Evolutionary conservation across 495 filamentous ascomycete genomes (phyloP), one percentile per base, ranked within the genome.

Genomic region (Aspergillus campestris): DNA sequence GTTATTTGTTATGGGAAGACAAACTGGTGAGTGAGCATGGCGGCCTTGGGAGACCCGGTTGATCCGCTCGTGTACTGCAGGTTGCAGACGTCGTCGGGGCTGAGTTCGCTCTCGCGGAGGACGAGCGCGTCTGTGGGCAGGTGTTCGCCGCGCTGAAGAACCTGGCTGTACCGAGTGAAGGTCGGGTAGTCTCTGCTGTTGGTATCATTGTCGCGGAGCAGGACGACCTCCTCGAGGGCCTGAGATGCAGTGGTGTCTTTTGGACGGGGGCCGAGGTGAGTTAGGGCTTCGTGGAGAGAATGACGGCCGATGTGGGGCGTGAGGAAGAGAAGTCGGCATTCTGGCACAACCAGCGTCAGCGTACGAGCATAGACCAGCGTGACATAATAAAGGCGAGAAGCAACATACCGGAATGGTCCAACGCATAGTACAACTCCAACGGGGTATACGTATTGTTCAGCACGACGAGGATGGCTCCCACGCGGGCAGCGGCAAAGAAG

Each of bases 361-460:
- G 37, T 29, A 40, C 45, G 30, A 47, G 31, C 30, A 45, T 45
- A 4, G 18, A 24, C 4, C 15, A 31, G 32, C 8, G 28, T 48
- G 7, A 32, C n/a, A 29, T 18, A 44, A 30, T 34, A n/a, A 42
- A 27, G 30, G 28, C 12, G 15, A 42, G 9, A 18, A 18, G n/a
- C 3, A 1, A 58, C 67, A 43, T 62, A 80, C 79, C 77, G 7
- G 79, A 75, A 51, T 84, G 81, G 39, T 71, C 71, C n/a, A 86
- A 59, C 27, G 78, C 82, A 56, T 80, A 75, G 46, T 74, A 66
- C 3, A 79, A 70, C 57, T 86, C 82, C 10, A 69, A 72, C 0
- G 77, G 70, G 18, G 81, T 86, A 53, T 86, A 84, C 0, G 80
- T 86, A 63, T 83, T 84, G 62, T 86, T 84, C 51, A 84, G 63